phyloP scores from a whole-genome alignment of 805 yeast species.

The Myxozyma geophila region DNA sequence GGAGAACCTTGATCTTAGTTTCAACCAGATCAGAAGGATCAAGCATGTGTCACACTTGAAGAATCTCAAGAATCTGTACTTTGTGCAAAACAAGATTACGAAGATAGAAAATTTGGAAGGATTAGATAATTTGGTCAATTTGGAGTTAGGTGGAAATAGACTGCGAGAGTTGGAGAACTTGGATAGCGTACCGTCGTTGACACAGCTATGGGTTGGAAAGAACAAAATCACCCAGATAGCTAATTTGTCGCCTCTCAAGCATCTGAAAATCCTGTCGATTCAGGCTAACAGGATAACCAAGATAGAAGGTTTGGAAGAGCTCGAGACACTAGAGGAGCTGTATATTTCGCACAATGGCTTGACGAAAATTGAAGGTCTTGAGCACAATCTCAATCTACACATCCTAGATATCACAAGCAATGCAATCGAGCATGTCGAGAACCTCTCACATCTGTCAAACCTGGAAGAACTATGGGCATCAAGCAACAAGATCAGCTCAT shows the following conservation, averaged over 20 bases:
- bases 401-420: slow-evolving; percentile 85
- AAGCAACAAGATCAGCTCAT: slow-evolving; percentile 67
- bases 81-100: slow-evolving; percentile 85
- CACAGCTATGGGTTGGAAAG: slow-evolving; percentile 91
- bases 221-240: slow-evolving; percentile 71
- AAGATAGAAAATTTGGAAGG: slow-evolving; percentile 69
- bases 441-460: slow-evolving; percentile 64
- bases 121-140: slow-evolving; percentile 60
- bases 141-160: slow-evolving; percentile 91
- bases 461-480: slow-evolving; percentile 96
- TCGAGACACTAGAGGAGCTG: slow-evolving; percentile 77
- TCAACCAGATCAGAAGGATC: slow-evolving; percentile 85
- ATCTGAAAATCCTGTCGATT: slow-evolving; percentile 77
- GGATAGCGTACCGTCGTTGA: slow-evolving; percentile 58
- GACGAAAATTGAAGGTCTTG: slow-evolving; percentile 74
- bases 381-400: slow-evolving; percentile 64
- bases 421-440: slow-evolving; percentile 62
- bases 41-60: slow-evolving; percentile 71
- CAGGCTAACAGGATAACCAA: slow-evolving; percentile 82
- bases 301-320: slow-evolving; percentile 77
- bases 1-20: slow-evolving; percentile 75
- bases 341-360: slow-evolving; percentile 87
- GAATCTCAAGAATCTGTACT: slow-evolving; percentile 69
- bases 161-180: slow-evolving; percentile 61
- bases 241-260: slow-evolving; percentile 61